Evolutionary conservation across 768 basidiomycete species (phyloP), one percentile per base, ranked within the genome.

Genomic region (Cystobasidium tubakii): DNA sequence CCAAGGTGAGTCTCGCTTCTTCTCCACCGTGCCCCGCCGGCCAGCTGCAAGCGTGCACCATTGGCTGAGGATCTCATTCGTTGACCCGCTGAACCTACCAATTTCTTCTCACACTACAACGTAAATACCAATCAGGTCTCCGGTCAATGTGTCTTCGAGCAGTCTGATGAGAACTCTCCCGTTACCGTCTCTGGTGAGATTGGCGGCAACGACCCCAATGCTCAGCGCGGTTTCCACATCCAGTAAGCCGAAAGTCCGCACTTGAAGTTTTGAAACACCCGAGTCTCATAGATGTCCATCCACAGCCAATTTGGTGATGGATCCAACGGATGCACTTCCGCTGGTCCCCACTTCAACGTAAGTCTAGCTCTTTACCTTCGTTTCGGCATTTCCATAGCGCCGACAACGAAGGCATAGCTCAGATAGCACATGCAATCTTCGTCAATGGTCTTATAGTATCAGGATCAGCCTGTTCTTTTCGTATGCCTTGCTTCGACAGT

Each of bases 211-310:
- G 84, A 86, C 75, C 83, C 87, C 3, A 84, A 84, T 62, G 83
- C 87, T 3, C 79, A 83, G 73, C 85, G 87, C 42, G 91, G 91
- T 4, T 90, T 91, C 83, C 91, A 92, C 81, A 82, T 92, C 72
- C 90, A 92, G 89, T 90, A 76, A 73, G 88, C 83, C 23, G n/a
- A 13, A 70, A 12, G 36, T 42, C 60, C 39, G n/a, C n/a, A n/a
- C n/a, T n/a, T n/a, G n/a, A n/a, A n/a, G n/a, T n/a, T n/a, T n/a
- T n/a, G n/a, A n/a, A n/a, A n/a, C n/a, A n/a, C n/a, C n/a, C n/a
- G n/a, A n/a, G n/a, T 1, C 3, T 2, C 1, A 43, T 33, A 31
- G 4, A 25, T 4, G 23, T 36, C n/a, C 75, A 55, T 66, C 62
- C 66, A 79, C 44, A 83, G 82, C 78, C 80, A 83, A 66, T 82